Percentiles rank a stretch among this genome's conserved stretches.
Conservation (phyloP, 2,329 filamentous ascomycete genomes). For the Anthostomella pinea region DNA sequence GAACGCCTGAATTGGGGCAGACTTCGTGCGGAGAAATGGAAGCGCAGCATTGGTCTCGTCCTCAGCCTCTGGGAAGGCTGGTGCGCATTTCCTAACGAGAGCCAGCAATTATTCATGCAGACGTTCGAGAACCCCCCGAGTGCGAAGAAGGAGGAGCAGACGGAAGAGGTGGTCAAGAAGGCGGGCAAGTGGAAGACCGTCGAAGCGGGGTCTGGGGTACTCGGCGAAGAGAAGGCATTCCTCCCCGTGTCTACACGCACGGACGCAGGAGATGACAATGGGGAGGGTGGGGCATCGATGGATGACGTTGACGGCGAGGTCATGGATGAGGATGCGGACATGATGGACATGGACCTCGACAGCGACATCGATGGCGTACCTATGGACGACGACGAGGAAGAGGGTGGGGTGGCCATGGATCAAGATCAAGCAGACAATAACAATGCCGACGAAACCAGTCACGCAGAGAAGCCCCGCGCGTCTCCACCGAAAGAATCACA, state of each 20-base stretch:
- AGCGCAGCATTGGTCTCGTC: conserved; percentile 67
- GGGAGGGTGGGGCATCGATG: conserved; percentile 37
- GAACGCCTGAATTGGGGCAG: conserved; percentile 75
- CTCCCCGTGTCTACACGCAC: conserved; percentile 20
- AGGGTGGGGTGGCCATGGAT: conserved; percentile 38
- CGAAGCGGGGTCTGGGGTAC: conserved; percentile 37
- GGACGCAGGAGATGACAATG: conserved; percentile 33
- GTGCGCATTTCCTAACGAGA: conserved; percentile 71
- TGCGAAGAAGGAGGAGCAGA: conserved; percentile 36
- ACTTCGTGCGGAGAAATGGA: conserved; percentile 80
- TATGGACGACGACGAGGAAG: conserved; percentile 37
- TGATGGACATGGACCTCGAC: conserved; percentile 47
- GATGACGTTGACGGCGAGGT: conserved; percentile 44
- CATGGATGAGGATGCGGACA: conserved; percentile 44
- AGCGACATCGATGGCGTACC: conserved; percentile 45
- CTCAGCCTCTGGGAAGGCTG: conserved; percentile 69
- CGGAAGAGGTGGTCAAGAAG: conserved; percentile 33
- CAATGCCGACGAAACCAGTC: conserved; percentile 21
- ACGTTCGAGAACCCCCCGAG: conserved; percentile 70
- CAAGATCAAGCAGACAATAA: conserved; percentile 16
- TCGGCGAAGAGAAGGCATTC: conserved; percentile 26
- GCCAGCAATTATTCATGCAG: conserved; percentile 67
- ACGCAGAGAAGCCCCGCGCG: conserved; percentile 17
- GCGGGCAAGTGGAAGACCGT: conserved; percentile 49
- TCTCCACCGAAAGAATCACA: conserved; percentile 24